Percentiles rank a stretch among this genome's conserved stretches.
phyloP scores from a whole-genome alignment of 441 rosid genomes.

The Breynia disticha region DNA sequence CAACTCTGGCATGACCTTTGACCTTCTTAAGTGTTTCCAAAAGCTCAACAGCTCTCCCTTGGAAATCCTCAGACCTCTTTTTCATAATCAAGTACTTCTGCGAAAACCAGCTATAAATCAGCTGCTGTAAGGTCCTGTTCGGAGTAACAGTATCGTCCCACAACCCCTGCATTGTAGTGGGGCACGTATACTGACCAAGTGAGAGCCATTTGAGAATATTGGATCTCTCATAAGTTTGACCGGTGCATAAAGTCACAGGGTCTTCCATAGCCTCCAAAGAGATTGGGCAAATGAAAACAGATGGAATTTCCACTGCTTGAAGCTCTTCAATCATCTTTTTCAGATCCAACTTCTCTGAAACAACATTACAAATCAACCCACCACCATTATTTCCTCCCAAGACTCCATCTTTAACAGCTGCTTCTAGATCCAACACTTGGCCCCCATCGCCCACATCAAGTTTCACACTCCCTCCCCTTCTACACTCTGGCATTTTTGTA shows the following conservation, averaged over 20 bases:
- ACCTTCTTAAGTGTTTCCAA: slow-evolving; percentile 60
- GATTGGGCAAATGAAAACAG: slow-evolving; percentile 90
- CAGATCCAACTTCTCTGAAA: slow-evolving; percentile 65
- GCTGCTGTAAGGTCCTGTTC: slow-evolving; percentile 66
- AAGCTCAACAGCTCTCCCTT: slow-evolving; percentile 62
- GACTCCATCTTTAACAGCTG: slow-evolving; percentile 77
- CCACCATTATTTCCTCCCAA: slow-evolving; percentile 46
- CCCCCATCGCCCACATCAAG: slow-evolving; percentile 46
- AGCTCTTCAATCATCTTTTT: slow-evolving; percentile 74
- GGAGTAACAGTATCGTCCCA: slow-evolving; percentile 88
- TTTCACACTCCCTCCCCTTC: slow-evolving; percentile 26
- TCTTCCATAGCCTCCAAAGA: slow-evolving; percentile 89
- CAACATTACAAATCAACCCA: slow-evolving; percentile 20
- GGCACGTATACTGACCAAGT: slow-evolving; percentile 76
- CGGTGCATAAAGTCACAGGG: slow-evolving; percentile 88
- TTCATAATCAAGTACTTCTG: slow-evolving; percentile 75
- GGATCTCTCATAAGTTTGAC: slow-evolving; percentile 85
- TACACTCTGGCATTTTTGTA: slow-evolving; percentile 37
- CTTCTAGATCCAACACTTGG: slow-evolving; percentile 76
- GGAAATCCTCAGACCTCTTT: slow-evolving; percentile 77
- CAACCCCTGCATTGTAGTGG: slow-evolving; percentile 96
- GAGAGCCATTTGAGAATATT: slow-evolving; percentile 83
- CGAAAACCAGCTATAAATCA: slow-evolving; percentile 73
- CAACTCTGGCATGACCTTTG: slow-evolving; percentile 79
- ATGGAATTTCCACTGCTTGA: slow-evolving; percentile 53